These are phyloP conservation scores for Coniochaeta sp. DNA, from an alignment of 2,329 filamentous ascomycete species.

Conservation along the genomic window DNA sequence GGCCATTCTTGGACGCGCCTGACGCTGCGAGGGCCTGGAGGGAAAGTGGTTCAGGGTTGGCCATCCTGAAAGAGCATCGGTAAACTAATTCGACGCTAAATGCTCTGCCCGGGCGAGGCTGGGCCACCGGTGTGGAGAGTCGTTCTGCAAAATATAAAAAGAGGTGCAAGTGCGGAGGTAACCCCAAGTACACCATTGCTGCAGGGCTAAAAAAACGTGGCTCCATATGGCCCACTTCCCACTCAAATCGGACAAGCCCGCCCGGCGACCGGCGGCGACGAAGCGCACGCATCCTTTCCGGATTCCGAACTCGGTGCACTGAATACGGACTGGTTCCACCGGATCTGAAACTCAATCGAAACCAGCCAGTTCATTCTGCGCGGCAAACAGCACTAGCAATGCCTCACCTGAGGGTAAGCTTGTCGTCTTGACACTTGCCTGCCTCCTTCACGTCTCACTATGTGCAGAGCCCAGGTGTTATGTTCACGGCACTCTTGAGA, in stretches of 20 bases:
- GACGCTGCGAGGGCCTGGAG: too few relatives aligned
- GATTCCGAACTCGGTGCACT: neutral
- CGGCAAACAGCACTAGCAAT: neutral
- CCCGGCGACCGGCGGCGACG: neutral
- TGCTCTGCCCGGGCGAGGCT: neutral
- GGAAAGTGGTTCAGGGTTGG: neutral
- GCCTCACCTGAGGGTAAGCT: neutral
- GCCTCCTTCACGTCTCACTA: too few relatives aligned
- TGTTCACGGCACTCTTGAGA: too few relatives aligned
- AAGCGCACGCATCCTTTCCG: neutral
- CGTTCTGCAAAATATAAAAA: neutral
- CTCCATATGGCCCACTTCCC: neutral
- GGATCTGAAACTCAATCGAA: neutral
- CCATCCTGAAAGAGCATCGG: neutral
- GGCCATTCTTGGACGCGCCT: too few relatives aligned
- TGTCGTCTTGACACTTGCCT: too few relatives aligned
- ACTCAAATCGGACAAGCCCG: neutral
- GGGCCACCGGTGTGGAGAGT: neutral
- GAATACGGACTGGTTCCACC: neutral
- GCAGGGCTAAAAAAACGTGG: neutral
- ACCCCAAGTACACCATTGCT: neutral
- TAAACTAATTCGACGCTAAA: neutral
- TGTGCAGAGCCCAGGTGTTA: too few relatives aligned
- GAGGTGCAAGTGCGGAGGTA: neutral
- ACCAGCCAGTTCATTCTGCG: neutral